Evolutionary conservation across 202 grass and related monocot species (phyloP).

Genomic region (Panicum virgatum): DNA sequence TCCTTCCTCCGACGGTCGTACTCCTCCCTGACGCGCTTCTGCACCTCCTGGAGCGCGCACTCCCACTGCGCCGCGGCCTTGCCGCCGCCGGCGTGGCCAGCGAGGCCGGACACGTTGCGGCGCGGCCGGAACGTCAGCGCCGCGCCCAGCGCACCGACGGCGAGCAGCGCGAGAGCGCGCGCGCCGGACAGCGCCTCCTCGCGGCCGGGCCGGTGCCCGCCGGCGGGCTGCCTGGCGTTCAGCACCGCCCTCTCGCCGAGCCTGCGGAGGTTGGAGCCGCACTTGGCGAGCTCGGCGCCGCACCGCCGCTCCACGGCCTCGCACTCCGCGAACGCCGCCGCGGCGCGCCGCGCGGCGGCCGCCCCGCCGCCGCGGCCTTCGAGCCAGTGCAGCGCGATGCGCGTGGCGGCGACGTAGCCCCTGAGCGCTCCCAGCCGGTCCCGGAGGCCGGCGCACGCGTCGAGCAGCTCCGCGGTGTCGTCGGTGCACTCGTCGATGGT

Average conservation of each 20-base stretch:
- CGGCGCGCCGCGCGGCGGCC: slow-evolving; percentile 1
- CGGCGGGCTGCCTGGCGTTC: neutral
- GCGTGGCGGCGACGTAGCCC: slow-evolving; percentile 42
- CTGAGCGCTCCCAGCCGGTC: slow-evolving; percentile 47
- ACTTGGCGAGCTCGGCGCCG: slow-evolving; percentile 73
- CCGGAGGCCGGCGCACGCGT: slow-evolving; percentile 61
- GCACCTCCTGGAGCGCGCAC: slow-evolving; percentile 59
- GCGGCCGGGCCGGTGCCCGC: neutral
- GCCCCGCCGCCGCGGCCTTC: slow-evolving; percentile 1
- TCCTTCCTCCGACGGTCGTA: slow-evolving; percentile 68
- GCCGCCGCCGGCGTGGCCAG: neutral
- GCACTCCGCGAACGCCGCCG: slow-evolving; percentile 51
- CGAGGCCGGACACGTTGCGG: slow-evolving; percentile 19
- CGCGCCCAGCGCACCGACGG: slow-evolving; percentile 45
- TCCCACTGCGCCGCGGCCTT: slow-evolving; percentile 50
- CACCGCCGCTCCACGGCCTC: slow-evolving; percentile 66
- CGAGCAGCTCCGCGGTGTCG: slow-evolving; percentile 68
- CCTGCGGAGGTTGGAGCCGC: slow-evolving; percentile 67
- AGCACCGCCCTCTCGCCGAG: slow-evolving; percentile 57
- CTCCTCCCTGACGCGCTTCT: slow-evolving; percentile 65
- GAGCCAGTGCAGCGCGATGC: slow-evolving; percentile 66
- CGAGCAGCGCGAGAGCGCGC: slow-evolving; percentile 49
- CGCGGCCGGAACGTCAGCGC: slow-evolving; percentile 59
- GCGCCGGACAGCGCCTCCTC: slow-evolving; percentile 59
- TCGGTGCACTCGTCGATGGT: slow-evolving; percentile 56